Evolutionary conservation across 2,329 filamentous ascomycete genomes (phyloP), one percentile per base, ranked within the genome.

Genomic region (Colletotrichum australisinense): DNA sequence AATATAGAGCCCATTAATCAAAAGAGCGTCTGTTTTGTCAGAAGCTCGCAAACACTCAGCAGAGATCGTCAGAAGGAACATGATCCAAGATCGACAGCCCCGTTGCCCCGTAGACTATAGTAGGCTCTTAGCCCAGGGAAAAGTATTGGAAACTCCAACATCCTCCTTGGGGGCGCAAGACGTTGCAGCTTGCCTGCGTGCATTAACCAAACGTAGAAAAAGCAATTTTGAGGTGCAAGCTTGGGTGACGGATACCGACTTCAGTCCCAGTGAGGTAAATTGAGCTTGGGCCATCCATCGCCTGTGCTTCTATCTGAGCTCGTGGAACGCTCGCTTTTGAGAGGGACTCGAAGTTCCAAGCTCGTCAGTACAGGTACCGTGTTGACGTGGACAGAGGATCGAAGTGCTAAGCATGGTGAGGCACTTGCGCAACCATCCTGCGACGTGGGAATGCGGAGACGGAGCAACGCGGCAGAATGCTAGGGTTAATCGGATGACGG

Each of bases 341-440:
- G 11, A 5, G 19, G 42, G 7, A 19, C 3, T 49, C 42, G 7
- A 49, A 49, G 7, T 49, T 22, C 42, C 42, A 49, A n/a, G 42
- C 16, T n/a, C 7, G 6, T 22, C 57, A 35, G 26, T 53, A 42
- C 58, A 35, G 30, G 60, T 46, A 22, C 14, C 8, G 19, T 24
- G 14, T 38, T 63, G 26, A 35, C 53, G 28, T 59, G 57, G 56
- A 52, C 6, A 57, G 19, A 46, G 49, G 56, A 62, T 46, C 22
- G 9, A 46, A 14, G 35, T 67, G 58, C 57, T 49, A 72, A 53
- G 14, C 38, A 69, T 64, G 66, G 64, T 55, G 69, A 72, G 42
- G 69, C 69, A 69, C 58, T 69, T 72, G 53, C 70, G 67, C 71
- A 66, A 71, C 71, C 24, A 56, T 73, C 32, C 57, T 67, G 71